Evolutionary conservation across 768 basidiomycete species (phyloP), one percentile per base, ranked within the genome.

Genomic region (Lepiota brunneoincarnata): DNA sequence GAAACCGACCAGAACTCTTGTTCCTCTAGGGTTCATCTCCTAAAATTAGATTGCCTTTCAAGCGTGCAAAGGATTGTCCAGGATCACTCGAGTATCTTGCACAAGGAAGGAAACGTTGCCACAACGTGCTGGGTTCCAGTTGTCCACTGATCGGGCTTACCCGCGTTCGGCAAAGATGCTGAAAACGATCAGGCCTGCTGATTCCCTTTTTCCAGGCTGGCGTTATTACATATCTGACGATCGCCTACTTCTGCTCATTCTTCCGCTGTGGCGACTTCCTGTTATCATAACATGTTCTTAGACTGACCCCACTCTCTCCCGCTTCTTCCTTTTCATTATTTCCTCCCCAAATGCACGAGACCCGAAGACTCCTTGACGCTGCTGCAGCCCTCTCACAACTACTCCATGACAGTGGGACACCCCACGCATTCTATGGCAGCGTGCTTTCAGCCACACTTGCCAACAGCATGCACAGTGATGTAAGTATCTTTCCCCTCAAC

Each of bases 371-470:
- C 60, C 69, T 92, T 64, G 84, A 90, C 67, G 90, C 91, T 34
- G 90, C 91, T 36, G 70, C 74, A 44, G 82, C 86, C 55, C 86
- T 93, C 68, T 91, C 90, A 26, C 71, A 72, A 53, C 70, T 85
- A 53, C 82, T 93, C 48, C 71, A 64, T 58, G 69, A 75, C 34
- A 72, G 75, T 35, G 73, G 73, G 54, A 81, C 91, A 49, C 83
- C 87, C 9, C 91, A 93, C 63, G 91, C 90, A 26, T 92, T 93
- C 69, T 79, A 93, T 61, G 91, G 91, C 11, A 86, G 78, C 62
- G 69, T 91, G 54, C 71, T 91, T 59, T 82, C 83, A 28, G 86
- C 91, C 21, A 71, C 86, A 34, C 77, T 93, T 44, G 79, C 87
- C 36, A 83, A 83, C 60, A 78, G 71, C 61, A 74, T 83, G 39